Evolutionary conservation across 2,329 filamentous ascomycete genomes (phyloP), one percentile per base, ranked within the genome.

Genomic region (Fusarium tjaetaba): DNA sequence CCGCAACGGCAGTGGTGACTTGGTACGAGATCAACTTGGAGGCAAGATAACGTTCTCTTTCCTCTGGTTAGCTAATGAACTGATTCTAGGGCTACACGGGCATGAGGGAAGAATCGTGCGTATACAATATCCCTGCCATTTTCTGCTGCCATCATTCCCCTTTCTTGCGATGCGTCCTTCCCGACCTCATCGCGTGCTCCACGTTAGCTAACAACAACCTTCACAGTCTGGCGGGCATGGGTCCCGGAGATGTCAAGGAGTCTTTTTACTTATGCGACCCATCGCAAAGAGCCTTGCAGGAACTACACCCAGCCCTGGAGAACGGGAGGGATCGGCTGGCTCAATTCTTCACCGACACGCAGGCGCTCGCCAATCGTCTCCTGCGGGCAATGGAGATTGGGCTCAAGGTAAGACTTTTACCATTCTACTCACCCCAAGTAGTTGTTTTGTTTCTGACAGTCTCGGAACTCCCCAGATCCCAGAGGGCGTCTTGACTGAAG

Each of bases 401-500:
- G 9, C 45, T 48, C 6, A 11, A 48, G 3, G 20, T 48, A 30
- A 30, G 13, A 16, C 4, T 16, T 11, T 28, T 5, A 28, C 43
- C 11, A 28, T 14, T 28, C 24, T 22, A 7, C 11, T 28, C 20
- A 5, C 5, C 13, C 20, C 9, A 16, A 0, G 13, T 8, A 22
- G 0, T 8, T 2, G 4, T 16, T 11, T 15, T 11, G 0, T 15
- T 5, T 48, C 26, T 48, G 1, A 48, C 6, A 30, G 14, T 16
- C 9, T 45, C n/a, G 0, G 11, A 18, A 2, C 16, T 8, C 15
- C 24, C 9, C 13, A 22, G 26, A 48, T 48, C 14, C 14, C 6
- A n/a, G 14, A 48, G 6, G 45, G 26, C 13, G 20, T 16, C 9
- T n/a, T 22, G 20, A 48, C 45, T 48, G 9, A 30, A 48, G 26